Conservation (phyloP, 331 rosid species). For the Ulmus americana region DNA sequence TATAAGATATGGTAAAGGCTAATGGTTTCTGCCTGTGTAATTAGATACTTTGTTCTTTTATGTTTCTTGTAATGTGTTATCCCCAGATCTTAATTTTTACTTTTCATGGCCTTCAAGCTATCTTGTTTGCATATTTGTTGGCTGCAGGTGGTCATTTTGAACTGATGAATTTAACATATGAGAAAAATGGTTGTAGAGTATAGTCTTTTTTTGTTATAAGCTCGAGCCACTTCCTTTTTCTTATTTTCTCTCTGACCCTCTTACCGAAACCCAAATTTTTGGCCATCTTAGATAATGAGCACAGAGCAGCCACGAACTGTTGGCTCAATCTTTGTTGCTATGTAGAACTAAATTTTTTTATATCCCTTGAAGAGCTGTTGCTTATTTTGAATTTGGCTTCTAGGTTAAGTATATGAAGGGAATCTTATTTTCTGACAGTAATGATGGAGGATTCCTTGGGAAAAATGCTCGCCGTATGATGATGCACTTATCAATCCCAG, state of each 20-base stretch:
- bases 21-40: not conserved
- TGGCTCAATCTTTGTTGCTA: not conserved
- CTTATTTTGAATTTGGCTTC: conserved; percentile 32
- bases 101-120: not conserved
- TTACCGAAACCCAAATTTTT: not conserved
- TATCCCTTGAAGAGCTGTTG: conserved; percentile 10
- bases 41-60: not conserved
- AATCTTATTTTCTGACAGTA: conserved; percentile 49
- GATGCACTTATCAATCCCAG: conserved; percentile 58
- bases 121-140: not conserved
- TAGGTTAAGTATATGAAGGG: conserved; percentile 69
- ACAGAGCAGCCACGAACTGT: not conserved
- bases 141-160: not conserved
- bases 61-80: too few relatives aligned
- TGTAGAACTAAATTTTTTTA: not conserved
- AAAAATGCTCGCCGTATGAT: conserved; percentile 58
- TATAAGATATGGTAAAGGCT: not conserved
- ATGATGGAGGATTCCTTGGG: conserved; percentile 28
- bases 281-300: not conserved
- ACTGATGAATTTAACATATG: not conserved
- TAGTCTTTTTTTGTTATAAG: not conserved
- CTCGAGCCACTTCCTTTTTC: not conserved
- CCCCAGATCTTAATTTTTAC: not conserved
- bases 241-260: not conserved
- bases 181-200: not conserved